These are phyloP conservation scores for Fusarium sp. DNA, from an alignment of 2,329 filamentous ascomycete species.

Conservation along the genomic window DNA sequence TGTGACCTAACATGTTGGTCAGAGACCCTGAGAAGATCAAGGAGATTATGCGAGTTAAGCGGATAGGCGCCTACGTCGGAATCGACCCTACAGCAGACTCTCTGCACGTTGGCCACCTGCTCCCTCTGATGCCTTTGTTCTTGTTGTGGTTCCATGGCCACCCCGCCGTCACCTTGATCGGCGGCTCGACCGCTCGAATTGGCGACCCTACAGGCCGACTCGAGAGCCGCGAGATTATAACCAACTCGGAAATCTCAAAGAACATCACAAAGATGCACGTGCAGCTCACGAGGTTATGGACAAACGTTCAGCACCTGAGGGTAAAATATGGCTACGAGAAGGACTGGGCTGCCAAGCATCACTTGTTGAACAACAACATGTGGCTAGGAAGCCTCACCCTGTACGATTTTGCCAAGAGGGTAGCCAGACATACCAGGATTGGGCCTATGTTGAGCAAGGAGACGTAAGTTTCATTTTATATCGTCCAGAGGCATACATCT, in stretches of 20 bases:
- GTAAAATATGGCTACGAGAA: slow-evolving; percentile 72
- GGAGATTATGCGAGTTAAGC: slow-evolving; percentile 71
- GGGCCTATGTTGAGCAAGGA: slow-evolving; percentile 91
- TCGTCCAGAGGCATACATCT: slow-evolving; percentile 18
- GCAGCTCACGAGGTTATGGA: slow-evolving; percentile 79
- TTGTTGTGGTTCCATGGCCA: slow-evolving; percentile 86
- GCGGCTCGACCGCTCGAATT: slow-evolving; percentile 80
- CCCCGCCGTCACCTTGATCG: slow-evolving; percentile 74
- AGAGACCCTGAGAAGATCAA: slow-evolving; percentile 67
- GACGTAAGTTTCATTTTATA: slow-evolving; percentile 69
- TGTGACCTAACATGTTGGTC: slow-evolving; percentile 1
- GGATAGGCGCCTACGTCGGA: slow-evolving; percentile 82
- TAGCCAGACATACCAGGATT: slow-evolving; percentile 81
- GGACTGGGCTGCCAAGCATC: slow-evolving; percentile 74
- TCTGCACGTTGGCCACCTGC: slow-evolving; percentile 82
- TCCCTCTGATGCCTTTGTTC: slow-evolving; percentile 86
- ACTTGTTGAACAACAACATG: slow-evolving; percentile 81
- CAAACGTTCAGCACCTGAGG: slow-evolving; percentile 76
- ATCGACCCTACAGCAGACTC: slow-evolving; percentile 86
- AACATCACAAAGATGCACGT: slow-evolving; percentile 77
- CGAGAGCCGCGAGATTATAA: slow-evolving; percentile 67
- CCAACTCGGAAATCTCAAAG: slow-evolving; percentile 64
- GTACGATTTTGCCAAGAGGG: slow-evolving; percentile 78
- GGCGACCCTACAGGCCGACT: slow-evolving; percentile 83
- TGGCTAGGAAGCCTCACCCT: slow-evolving; percentile 83